Evolutionary conservation across 495 filamentous ascomycete species (phyloP).

Genomic region (Delitschia confertaspora): DNA sequence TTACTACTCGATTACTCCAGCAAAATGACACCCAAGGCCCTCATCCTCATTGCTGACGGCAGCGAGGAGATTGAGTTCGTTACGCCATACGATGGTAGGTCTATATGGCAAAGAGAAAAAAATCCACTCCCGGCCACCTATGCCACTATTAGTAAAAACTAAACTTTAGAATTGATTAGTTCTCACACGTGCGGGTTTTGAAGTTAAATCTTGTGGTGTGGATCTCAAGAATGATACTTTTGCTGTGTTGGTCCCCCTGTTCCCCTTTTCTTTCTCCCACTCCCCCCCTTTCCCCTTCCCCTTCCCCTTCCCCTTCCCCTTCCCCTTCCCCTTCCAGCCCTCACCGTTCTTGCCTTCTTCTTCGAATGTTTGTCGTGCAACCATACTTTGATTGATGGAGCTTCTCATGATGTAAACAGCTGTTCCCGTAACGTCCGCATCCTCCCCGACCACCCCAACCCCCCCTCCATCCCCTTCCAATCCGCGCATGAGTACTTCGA

Average conservation of each 20-base stretch:
- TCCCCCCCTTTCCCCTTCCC: background rate
- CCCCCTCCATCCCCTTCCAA: conserved; percentile 4
- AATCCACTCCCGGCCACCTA: too few relatives aligned
- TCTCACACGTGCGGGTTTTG: conserved; percentile 28
- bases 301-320: background rate
- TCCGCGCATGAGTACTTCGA: conserved; percentile 12
- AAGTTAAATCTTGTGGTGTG: conserved; percentile 27
- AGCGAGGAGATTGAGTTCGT: conserved; percentile 34
- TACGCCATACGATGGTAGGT: conserved; percentile 31
- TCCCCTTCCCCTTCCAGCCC: background rate
- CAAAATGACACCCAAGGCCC: conserved; percentile 21
- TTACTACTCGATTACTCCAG: background rate
- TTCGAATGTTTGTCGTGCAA: background rate
- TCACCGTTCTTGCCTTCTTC: background rate
- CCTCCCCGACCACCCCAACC: conserved; percentile 21
- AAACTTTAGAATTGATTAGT: conserved; percentile 12
- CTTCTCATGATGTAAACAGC: conserved; percentile 8
- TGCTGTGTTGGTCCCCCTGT: conserved; percentile 12
- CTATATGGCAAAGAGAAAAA: too few relatives aligned
- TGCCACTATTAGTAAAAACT: background rate
- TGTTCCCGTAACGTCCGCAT: conserved; percentile 28
- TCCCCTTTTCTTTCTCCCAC: background rate
- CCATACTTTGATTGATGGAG: background rate
- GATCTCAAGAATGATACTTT: conserved; percentile 23
- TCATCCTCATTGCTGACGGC: conserved; percentile 31